Percentiles rank a stretch among this genome's conserved stretches.
These are phyloP conservation scores for Leucocoprinus leucothites DNA, from an alignment of 768 basidiomycete species.

Conservation along the genomic window DNA sequence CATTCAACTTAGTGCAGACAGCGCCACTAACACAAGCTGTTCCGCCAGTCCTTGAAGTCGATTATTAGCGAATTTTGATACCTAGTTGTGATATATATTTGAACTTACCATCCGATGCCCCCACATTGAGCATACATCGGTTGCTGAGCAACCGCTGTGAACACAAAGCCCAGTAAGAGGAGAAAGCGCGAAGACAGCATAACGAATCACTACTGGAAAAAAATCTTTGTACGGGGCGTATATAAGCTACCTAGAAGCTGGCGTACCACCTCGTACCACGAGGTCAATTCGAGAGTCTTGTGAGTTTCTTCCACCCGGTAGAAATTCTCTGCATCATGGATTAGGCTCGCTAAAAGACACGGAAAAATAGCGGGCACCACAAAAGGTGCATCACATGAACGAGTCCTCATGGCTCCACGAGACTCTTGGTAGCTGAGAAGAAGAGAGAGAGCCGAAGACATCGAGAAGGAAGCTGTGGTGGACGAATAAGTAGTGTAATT, in stretches of 20 bases:
- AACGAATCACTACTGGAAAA: not conserved
- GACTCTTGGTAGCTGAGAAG: not conserved
- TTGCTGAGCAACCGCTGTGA: slow-evolving; percentile 32
- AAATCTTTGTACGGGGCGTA: not conserved
- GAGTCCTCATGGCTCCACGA: not conserved
- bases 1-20: slow-evolving; percentile 41
- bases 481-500: not conserved
- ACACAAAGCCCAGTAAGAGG: slow-evolving; percentile 20
- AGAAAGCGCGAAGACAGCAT: slow-evolving; percentile 1
- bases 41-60: slow-evolving; percentile 37
- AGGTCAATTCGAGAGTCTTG: slow-evolving; percentile 10
- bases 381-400: not conserved
- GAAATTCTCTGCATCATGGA: not conserved
- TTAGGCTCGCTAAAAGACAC: slow-evolving; percentile 3
- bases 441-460: not conserved
- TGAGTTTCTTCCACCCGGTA: slow-evolving; percentile 7
- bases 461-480: not conserved
- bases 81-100: not conserved
- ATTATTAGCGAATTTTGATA: not conserved
- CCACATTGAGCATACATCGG: slow-evolving; percentile 46
- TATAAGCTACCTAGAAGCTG: not conserved
- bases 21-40: slow-evolving; percentile 45
- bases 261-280: slow-evolving; percentile 15
- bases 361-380: slow-evolving; percentile 5
- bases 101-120: slow-evolving; percentile 44